Base-by-base conservation (phyloP, 78 protist species). In the Paratrimastix pyriformis region DNA sequence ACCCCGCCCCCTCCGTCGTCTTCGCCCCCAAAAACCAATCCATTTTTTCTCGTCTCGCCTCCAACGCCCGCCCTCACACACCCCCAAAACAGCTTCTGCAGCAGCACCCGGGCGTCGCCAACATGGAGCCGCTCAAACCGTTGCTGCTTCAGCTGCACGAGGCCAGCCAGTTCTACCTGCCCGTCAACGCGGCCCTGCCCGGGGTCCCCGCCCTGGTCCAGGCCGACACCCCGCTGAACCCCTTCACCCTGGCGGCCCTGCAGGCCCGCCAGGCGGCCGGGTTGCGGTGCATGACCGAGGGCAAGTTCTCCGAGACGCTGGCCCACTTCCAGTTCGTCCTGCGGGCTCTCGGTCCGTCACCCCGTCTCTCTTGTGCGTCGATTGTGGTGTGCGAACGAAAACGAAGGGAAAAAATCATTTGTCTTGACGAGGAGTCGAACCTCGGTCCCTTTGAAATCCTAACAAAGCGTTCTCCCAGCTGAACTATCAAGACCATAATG, bases 41-140 rank as follows among this genome's bases (percentile, higher is more conserved):
- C n/a, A n/a, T n/a, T n/a, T n/a, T n/a, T n/a, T n/a, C n/a, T n/a
- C n/a, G n/a, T n/a, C n/a, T n/a, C n/a, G n/a, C n/a, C n/a, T n/a
- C n/a, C n/a, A n/a, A n/a, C n/a, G n/a, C n/a, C n/a, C n/a, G n/a
- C n/a, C n/a, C n/a, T n/a, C n/a, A n/a, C n/a, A n/a, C n/a, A n/a
- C n/a, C n/a, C n/a, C n/a, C n/a, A n/a, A 79, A 88, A 87, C 72
- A 80, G 58, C 66, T 88, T 39, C 77, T 92, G 18, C 65, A 84
- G 48, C 57, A 58, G 35, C 96, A 92, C 80, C 13, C 83, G 29
- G 98, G 97, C 30, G 58, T 87, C 7, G 83, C 84, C 70, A 48
- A 89, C 79, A 89, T 93, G 44, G 90, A 39, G 43, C 97, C 97
- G 40, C 71, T 93, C 59, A 74, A 86, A 58, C 65, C 69, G 33